These are phyloP conservation scores for Fusarium devonianum DNA, from an alignment of 2,329 filamentous ascomycete species.

Conservation along the genomic window DNA sequence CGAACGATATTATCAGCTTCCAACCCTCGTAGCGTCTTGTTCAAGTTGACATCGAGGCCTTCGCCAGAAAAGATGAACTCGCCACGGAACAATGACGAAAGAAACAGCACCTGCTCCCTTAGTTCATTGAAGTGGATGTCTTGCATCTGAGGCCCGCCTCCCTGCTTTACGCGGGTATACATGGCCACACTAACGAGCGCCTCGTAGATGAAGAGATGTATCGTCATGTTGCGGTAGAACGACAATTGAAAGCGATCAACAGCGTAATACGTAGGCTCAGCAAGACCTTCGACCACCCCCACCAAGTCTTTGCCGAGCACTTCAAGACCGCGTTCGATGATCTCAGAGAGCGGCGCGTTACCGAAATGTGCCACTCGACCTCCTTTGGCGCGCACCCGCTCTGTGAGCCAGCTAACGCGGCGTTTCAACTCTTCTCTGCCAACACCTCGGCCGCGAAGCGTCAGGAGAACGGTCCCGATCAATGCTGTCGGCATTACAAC, in stretches of 20 bases:
- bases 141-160: slow-evolving; percentile 83
- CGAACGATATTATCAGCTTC: slow-evolving; percentile 81
- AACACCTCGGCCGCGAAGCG: slow-evolving; percentile 88
- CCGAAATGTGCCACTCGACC: slow-evolving; percentile 95
- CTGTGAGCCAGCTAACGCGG: slow-evolving; percentile 88
- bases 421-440: slow-evolving; percentile 85
- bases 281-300: slow-evolving; percentile 77
- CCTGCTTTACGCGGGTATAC: slow-evolving; percentile 89
- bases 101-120: slow-evolving; percentile 81
- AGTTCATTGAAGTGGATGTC: slow-evolving; percentile 79
- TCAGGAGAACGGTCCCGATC: slow-evolving; percentile 92
- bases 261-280: slow-evolving; percentile 92
- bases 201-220: slow-evolving; percentile 95
- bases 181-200: slow-evolving; percentile 88
- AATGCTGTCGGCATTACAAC: slow-evolving; percentile 98
- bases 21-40: slow-evolving; percentile 78
- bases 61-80: slow-evolving; percentile 97
- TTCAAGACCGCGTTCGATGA: slow-evolving; percentile 88
- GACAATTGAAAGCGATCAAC: slow-evolving; percentile 96
- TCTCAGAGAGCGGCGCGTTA: slow-evolving; percentile 76
- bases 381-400: slow-evolving; percentile 82
- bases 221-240: slow-evolving; percentile 99
- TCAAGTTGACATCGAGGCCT: slow-evolving; percentile 80
- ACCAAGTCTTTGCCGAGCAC: slow-evolving; percentile 91
- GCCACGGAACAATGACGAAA: slow-evolving; percentile 91